A percentile compares a stretch with the other conserved stretches of the same genome.
Evolutionary conservation across 164 flowering plant species (phyloP).

Genomic region (Umbilicus rupestris): DNA sequence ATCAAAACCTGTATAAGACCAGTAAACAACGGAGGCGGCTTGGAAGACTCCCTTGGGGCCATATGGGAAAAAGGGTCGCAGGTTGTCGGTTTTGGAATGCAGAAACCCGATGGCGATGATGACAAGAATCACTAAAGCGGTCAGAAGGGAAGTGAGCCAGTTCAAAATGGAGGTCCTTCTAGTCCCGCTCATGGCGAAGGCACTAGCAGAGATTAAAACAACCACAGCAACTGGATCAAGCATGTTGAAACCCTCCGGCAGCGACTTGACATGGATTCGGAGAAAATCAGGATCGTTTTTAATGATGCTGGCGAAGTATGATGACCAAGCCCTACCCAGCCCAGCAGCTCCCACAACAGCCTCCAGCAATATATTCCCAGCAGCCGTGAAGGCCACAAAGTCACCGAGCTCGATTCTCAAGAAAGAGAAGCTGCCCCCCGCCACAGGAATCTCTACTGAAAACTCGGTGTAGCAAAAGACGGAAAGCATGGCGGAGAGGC

Average conservation of each 20-base stretch:
- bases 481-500: constrained; percentile 60
- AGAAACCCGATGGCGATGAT: constrained; percentile 43
- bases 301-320: constrained; percentile 52
- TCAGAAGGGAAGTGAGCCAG: constrained; percentile 37
- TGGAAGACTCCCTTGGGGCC: constrained; percentile 47
- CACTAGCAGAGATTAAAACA: constrained; percentile 35
- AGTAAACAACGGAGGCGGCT: constrained; percentile 67
- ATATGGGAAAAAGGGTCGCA: constrained; percentile 53
- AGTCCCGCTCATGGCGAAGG: constrained; percentile 46
- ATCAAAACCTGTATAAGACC: constrained; percentile 80
- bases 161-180: constrained; percentile 39
- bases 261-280: constrained; percentile 23
- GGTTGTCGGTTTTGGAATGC: constrained; percentile 30
- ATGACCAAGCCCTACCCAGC: constrained; percentile 60
- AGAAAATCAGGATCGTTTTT: constrained; percentile 34
- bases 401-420: constrained; percentile 66
- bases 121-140: constrained; percentile 29
- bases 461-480: constrained; percentile 76
- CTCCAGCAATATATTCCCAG: constrained; percentile 59
- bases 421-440: constrained; percentile 75
- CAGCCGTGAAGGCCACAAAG: constrained; percentile 61
- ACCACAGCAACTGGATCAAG: constrained; percentile 61
- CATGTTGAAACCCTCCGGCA: constrained; percentile 47
- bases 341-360: constrained; percentile 70
- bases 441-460: constrained; percentile 64